These are phyloP conservation scores for Apiotrichum gamsii DNA, from an alignment of 1,284 basidiomycete genomes.

Conservation along the genomic window DNA sequence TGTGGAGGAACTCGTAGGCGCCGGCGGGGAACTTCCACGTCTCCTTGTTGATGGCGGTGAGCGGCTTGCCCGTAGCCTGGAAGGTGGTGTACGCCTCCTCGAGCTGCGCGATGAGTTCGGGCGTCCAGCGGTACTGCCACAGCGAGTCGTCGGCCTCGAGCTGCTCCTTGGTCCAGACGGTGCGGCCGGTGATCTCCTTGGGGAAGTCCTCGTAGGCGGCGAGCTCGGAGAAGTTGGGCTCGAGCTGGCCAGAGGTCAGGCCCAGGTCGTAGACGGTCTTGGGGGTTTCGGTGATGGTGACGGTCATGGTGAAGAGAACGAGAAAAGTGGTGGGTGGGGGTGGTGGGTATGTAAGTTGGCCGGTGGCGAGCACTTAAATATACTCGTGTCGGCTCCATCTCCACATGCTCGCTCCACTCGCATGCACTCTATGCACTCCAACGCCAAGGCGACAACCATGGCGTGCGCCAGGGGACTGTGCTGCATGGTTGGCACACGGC, in stretches of 20 bases:
- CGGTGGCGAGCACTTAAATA: too few relatives aligned
- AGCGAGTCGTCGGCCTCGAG: slow-evolving; percentile 20
- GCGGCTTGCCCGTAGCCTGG: slow-evolving; percentile 19
- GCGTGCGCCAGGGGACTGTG: too few relatives aligned
- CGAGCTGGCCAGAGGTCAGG: slow-evolving; percentile 32
- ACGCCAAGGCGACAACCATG: too few relatives aligned
- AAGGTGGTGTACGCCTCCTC: slow-evolving; percentile 29
- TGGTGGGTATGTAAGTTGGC: too few relatives aligned
- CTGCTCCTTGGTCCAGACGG: slow-evolving; percentile 35
- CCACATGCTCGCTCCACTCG: too few relatives aligned
- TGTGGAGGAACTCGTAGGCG: slow-evolving; percentile 15
- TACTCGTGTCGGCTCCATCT: too few relatives aligned
- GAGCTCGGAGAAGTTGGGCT: slow-evolving; percentile 20
- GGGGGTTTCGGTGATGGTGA: background rate
- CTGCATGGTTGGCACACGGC: too few relatives aligned
- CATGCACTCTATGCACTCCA: too few relatives aligned
- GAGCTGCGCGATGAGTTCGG: slow-evolving; percentile 27
- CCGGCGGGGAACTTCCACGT: slow-evolving; percentile 6
- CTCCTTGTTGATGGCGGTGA: slow-evolving; percentile 31
- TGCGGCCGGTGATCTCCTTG: slow-evolving; percentile 36
- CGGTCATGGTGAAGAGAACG: too few relatives aligned
- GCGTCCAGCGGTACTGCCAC: slow-evolving; percentile 31
- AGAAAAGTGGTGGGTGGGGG: too few relatives aligned
- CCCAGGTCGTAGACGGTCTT: background rate
- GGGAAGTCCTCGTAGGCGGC: slow-evolving; percentile 42